Base-by-base conservation (phyloP, 495 filamentous ascomycete genomes). In the Penicillium chermesinum region DNA sequence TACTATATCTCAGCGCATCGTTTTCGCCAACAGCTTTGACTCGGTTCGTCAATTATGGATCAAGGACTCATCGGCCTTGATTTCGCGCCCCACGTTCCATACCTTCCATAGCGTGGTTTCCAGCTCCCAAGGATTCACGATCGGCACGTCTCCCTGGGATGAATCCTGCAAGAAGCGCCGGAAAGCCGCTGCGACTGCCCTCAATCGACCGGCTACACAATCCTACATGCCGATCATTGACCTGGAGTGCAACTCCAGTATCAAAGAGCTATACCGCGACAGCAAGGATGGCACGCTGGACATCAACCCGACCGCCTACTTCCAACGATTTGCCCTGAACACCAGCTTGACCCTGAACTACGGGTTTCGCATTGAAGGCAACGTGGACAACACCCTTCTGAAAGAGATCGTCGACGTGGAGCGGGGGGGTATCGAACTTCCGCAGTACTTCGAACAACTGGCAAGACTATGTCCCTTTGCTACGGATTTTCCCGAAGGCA, bases 131-230 rank as follows among this genome's bases (percentile, higher is more conserved):
- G 83, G 83, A 7, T 87, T 84, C 58, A 87, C 83, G 0, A 85
- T 88, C 50, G 85, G 85, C 5, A 87, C 85, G 0, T 84, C 80
- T 0, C 85, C 85, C 0, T 88, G 83, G 83, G 83, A 86, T 57
- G 84, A 86, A 44, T 82, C 78, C 35, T 86, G 82, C 69, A 88
- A 88, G 63, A 73, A 75, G 7, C 76, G 83, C 7, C 72, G 84
- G 38, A 87, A 87, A 67, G 82, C 83, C 0, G 84, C 85, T 0
- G 84, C 83, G 2, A 85, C 82, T 0, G 84, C 84, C 0, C 64
- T 88, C 8, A 88, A 88, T 64, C 69, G 78, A 14, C 79, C 82
- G 1, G 81, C 83, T 0, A 77, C 82, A 1, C 79, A 82, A 44
- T 78, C 76, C 0, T 88, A 84, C 57, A 85, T 85, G 81, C 85